Evolutionary conservation across 768 basidiomycete species (phyloP), one percentile per base, ranked within the genome.

Genomic region (Dictyophora rubrovolvata): DNA sequence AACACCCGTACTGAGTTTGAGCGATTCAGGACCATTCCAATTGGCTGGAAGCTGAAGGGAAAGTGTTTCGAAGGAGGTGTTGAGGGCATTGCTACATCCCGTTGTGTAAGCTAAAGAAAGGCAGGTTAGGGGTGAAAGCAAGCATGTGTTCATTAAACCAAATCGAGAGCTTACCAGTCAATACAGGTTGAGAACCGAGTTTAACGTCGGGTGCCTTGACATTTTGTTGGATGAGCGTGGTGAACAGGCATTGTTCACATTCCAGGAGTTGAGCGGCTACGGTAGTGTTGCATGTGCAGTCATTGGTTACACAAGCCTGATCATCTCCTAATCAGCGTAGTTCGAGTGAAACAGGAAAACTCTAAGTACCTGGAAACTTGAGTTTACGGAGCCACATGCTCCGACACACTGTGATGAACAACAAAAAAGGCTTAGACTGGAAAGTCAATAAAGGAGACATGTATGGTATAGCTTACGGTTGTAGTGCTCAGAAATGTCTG

Each of bases 221-320:
- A 65, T 84, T 83, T 34, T 70, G 70, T 11, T 65, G 64, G 62
- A 89, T 77, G 22, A 87, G 71, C 59, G 72, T 71, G 42, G 70
- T 67, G 65, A 85, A 83, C 76, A 85, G 78, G 74, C 87, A 89
- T 65, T 83, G 80, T 68, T 89, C 78, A 70, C 86, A 86, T 34
- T 65, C 54, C 1, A 74, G 69, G 59, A 89, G 69, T 1, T 71
- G 62, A 0, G 68, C 56, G 28, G 81, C 74, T 2, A 77, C 77
- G 8, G 61, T 65, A 14, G 69, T 59, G 17, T 60, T 65, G 73
- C 87, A 89, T 28, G 86, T 74, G 67, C 87, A 89, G 18, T 63
- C 60, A 34, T 77, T 62, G 12, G 61, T 71, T 42, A 2, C 42
- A 18, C 68, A 42, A n/a, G 2, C 10, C 42, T 42, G 10, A 12